Conservation (phyloP, 2,329 filamentous ascomycete species). For the Fusarium sp. region DNA sequence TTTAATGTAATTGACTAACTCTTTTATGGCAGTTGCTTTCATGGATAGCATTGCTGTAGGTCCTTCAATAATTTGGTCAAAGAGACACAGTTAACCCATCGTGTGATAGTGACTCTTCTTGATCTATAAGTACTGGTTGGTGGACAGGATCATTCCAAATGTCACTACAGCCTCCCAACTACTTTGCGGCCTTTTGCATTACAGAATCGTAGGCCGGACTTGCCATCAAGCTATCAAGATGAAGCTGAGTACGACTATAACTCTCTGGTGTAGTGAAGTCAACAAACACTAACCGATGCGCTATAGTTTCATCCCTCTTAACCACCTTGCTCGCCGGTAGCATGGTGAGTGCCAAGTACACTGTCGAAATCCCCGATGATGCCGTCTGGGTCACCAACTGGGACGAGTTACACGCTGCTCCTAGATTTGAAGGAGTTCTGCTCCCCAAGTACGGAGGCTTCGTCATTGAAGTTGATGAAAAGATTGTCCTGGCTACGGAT, state of each 20-base stretch:
- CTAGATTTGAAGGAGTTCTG: neutral
- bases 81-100: rapidly evolving
- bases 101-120: neutral
- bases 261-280: rapidly evolving
- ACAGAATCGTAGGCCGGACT: neutral
- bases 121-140: neutral
- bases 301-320: rapidly evolving
- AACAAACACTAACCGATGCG: rapidly evolving
- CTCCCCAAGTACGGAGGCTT: neutral
- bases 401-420: rapidly evolving
- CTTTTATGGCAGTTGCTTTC: too few species aligned
- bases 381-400: neutral
- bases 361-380: rapidly evolving
- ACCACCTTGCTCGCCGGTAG: rapidly evolving
- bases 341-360: rapidly evolving
- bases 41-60: neutral
- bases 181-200: neutral
- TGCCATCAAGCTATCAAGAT: neutral
- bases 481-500: rapidly evolving
- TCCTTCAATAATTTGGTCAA: neutral
- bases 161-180: rapidly evolving
- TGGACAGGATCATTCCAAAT: rapidly evolving
- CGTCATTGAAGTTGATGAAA: neutral
- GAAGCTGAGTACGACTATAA: neutral
- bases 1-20: neutral